A percentile compares a stretch with the other conserved stretches of the same genome.
These are phyloP conservation scores for Rhodosporidiobolus odoratus DNA, from an alignment of 768 basidiomycete genomes.

Conservation along the genomic window DNA sequence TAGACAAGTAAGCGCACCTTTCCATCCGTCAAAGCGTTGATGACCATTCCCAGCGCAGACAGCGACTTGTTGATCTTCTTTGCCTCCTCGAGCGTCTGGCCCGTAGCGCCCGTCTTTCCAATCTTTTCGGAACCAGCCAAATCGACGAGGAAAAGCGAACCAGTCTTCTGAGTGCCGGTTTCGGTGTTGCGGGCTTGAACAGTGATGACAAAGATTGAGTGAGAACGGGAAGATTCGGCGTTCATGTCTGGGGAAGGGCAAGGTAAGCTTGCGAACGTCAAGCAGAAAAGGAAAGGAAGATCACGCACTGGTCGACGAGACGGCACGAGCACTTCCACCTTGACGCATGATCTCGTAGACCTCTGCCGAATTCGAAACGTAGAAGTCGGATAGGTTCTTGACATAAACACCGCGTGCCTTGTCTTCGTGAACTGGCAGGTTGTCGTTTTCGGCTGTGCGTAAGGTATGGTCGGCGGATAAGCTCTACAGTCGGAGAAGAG, in stretches of 20 bases:
- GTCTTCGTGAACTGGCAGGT: constrained; percentile 96
- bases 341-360: constrained; percentile 99
- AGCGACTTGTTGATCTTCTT: constrained; percentile 99
- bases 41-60: constrained; percentile 97
- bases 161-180: constrained; percentile 89
- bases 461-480: background rate
- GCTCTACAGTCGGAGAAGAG: background rate
- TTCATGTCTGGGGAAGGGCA: constrained; percentile 75
- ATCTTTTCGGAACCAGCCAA: constrained; percentile 98
- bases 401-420: constrained; percentile 96
- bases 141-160: constrained; percentile 95
- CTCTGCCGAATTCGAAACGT: constrained; percentile 89
- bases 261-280: background rate
- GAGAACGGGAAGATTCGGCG: constrained; percentile 95
- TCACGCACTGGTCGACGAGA: constrained; percentile 83
- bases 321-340: constrained; percentile 81
- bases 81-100: constrained; percentile 96
- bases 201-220: constrained; percentile 96
- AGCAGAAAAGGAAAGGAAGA: background rate
- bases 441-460: constrained; percentile 81
- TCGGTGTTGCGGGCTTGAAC: constrained; percentile 96
- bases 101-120: constrained; percentile 97
- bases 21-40: constrained; percentile 91
- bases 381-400: constrained; percentile 94
- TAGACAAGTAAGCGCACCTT: constrained; percentile 65